Conservation (phyloP, 208 protist genomes). For the Phytomonas sp. region DNA sequence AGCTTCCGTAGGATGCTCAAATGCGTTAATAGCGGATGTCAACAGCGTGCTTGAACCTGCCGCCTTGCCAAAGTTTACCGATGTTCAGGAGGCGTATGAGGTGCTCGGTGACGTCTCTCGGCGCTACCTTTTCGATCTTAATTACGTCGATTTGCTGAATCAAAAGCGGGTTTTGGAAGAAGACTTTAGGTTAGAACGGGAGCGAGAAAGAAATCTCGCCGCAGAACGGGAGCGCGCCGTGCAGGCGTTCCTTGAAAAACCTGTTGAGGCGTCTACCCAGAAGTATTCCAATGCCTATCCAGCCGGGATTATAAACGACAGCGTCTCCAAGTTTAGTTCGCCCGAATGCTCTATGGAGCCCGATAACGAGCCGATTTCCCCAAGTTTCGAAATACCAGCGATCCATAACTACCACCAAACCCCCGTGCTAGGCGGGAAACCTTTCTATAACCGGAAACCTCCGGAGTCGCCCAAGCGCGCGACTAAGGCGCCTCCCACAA, state of each 20-base stretch:
- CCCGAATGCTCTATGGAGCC: neutral
- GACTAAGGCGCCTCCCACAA: neutral
- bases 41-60: neutral
- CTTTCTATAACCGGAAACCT: no score
- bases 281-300: neutral
- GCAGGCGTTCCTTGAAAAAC: neutral
- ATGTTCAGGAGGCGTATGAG: slow-evolving; percentile 82
- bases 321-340: neutral
- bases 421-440: neutral
- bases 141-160: slow-evolving; percentile 34
- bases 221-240: neutral
- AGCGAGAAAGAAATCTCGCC: neutral
- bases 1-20: neutral
- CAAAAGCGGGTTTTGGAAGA: neutral
- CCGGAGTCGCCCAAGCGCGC: neutral
- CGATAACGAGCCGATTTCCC: neutral
- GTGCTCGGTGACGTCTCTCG: slow-evolving; percentile 76
- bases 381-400: neutral
- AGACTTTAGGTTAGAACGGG: neutral
- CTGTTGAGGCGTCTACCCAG: neutral
- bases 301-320: neutral
- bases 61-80: slow-evolving; percentile 32
- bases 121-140: slow-evolving; percentile 85
- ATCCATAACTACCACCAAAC: neutral
- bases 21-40: neutral